Percentiles rank a stretch among this genome's conserved stretches.
These are phyloP conservation scores for Piper longum DNA, from an alignment of 164 flowering plant genomes.

Conservation along the genomic window DNA sequence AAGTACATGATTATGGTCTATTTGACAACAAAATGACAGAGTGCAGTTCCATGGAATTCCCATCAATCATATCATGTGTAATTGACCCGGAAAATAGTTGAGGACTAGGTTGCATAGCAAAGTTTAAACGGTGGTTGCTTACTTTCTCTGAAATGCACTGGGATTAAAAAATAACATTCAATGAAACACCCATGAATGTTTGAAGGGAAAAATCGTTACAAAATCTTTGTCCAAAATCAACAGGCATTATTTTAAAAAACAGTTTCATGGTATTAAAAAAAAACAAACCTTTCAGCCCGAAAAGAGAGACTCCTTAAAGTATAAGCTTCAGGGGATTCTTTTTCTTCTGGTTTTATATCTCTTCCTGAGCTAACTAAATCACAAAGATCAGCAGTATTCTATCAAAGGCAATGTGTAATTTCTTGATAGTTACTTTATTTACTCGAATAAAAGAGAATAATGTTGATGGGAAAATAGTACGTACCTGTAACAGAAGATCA, in stretches of 20 bases:
- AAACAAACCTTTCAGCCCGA: conserved; percentile 74
- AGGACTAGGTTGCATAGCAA: no score
- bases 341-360: conserved; percentile 80
- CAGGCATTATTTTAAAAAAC: background rate
- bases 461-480: background rate
- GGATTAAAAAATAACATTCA: no score
- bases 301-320: conserved; percentile 51
- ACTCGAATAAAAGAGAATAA: background rate
- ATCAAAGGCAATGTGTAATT: conserved; percentile 9
- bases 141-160: no score
- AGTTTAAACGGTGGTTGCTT: no score
- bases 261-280: background rate
- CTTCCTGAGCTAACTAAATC: conserved; percentile 95
- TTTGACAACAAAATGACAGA: no score
- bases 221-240: background rate
- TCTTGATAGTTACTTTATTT: background rate
- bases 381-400: conserved; percentile 83
- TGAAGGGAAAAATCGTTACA: no score
- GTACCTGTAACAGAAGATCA: conserved; percentile 87
- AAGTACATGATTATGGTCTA: no score
- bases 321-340: conserved; percentile 68
- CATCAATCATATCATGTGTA: no score
- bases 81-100: no score
- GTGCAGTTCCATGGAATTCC: no score
- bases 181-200: no score